Base-by-base conservation (phyloP, 352 stramenopile genomes). In the Plasmopara viticola region DNA sequence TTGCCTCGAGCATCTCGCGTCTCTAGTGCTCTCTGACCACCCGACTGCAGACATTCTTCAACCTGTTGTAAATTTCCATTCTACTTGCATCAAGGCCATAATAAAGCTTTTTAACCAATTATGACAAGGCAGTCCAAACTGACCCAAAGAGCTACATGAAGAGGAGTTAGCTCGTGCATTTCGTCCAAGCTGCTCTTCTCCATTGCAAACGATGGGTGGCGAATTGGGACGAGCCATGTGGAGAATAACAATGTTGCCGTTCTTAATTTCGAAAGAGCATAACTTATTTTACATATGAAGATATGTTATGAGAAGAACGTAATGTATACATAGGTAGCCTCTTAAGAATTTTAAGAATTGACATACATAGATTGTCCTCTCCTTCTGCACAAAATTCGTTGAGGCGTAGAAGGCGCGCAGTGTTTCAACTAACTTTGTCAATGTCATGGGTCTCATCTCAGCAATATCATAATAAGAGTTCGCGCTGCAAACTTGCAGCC, bases 121-220 rank as follows among this genome's bases (percentile, higher is more conserved):
- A 28, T 5, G n/a, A 14, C 1, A 18, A 29, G 37, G 29, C 13
- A 25, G 18, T 46, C 6, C 6, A 20, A 2, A 51, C 67, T 44
- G 48, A 84, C 76, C 76, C 76, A 87, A 41, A 87, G 51, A 33
- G 76, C 73, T 35, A 87, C 65, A 46, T 87, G 76, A 4, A 87
- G 71, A 7, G 64, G 51, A 10, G 76, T 75, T 30, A 64, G 66
- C 29, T 41, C 44, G 12, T 37, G 31, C 8, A 35, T 51, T 18
- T 55, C 45, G 20, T 66, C 43, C 4, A 38, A 31, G 28, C 18
- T 43, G 39, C 35, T 50, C 39, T 56, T 37, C 47, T 53, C 61
- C n/a, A 45, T 62, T 17, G 40, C 29, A 45, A 51, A 17, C 54
- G 45, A 18, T 44, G 46, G 28, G 52, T 56, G 30, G 56, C 17